Base-by-base conservation (phyloP, 2,329 filamentous ascomycete genomes). In the Arthrobotrys musiformis region DNA sequence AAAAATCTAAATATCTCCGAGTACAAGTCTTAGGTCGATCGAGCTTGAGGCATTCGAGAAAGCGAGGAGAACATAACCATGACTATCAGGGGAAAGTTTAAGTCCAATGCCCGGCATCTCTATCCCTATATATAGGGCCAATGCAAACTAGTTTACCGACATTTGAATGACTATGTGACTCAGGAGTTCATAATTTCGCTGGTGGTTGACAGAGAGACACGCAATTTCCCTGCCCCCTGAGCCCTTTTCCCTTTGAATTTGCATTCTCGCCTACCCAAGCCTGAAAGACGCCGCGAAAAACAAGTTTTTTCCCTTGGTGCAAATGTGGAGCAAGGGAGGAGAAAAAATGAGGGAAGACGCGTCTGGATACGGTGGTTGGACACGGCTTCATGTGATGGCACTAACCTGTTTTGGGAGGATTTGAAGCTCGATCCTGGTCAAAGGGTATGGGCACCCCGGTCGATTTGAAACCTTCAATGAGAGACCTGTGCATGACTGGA, bases 151-250 rank as follows among this genome's bases (percentile, higher is more conserved):
- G n/a, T n/a, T 17, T 1, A 19, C 33, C 17, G 8, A 40, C 50
- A 37, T 37, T 19, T 50, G n/a, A 2, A 28, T 28, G n/a, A n/a
- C n/a, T n/a, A 30, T 58, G 9, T 58, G 54, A 58, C n/a, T 58
- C 54, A 58, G 54, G 54, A 58, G 54, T 24, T 33, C 33, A 24
- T 19, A 28, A 33, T 56, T 58, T 58, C 30, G 33, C 30, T 17
- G 54, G n/a, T n/a, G 54, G 30, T 37, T 37, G 30, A 33, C 30
- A 37, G 33, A 35, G 33, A 28, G 54, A 48, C 44, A 48, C 44
- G 44, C 54, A 58, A 58, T 58, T 58, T 58, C 54, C 54, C 54
- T 7, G 52, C 19, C 54, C 48, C 54, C 54, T 58, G 54, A 58
- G 37, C 40, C n/a, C n/a, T n/a, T n/a, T n/a, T n/a, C n/a, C n/a